Evolutionary conservation across 352 stramenopile species (phyloP).

Genomic region (Phytophthora aleatoria): DNA sequence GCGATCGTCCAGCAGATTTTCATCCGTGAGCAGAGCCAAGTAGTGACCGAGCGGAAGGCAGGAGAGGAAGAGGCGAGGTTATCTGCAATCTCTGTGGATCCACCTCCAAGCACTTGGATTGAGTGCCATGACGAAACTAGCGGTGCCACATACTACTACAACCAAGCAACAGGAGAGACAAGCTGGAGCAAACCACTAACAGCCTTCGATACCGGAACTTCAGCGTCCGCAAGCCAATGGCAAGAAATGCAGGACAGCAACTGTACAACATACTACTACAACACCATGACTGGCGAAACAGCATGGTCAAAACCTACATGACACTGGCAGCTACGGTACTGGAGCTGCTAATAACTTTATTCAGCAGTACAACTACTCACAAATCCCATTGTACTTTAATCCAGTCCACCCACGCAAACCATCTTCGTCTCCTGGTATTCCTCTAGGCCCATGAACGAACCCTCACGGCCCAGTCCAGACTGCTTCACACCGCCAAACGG

Average conservation of each 20-base stretch:
- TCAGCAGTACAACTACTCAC: constrained; percentile 7
- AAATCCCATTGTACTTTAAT: constrained; percentile 21
- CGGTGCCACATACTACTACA: constrained; percentile 54
- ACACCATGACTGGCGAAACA: constrained; percentile 40
- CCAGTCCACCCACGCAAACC: constrained; percentile 82
- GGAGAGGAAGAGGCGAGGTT: constrained; percentile 11
- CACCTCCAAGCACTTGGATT: constrained; percentile 21
- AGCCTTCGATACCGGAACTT: neutral
- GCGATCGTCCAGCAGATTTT: constrained; percentile 75
- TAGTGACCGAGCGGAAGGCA: constrained; percentile 28
- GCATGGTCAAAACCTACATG: constrained; percentile 29
- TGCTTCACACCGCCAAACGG: constrained; percentile 91
- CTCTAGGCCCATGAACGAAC: constrained; percentile 86
- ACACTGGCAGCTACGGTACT: neutral
- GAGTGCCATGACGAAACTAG: constrained; percentile 39
- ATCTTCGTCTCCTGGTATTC: constrained; percentile 99
- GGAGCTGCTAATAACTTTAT: constrained; percentile 30
- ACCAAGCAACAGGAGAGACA: constrained; percentile 44
- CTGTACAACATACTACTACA: constrained; percentile 51
- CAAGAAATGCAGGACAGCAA: constrained; percentile 27
- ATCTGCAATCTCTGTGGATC: neutral
- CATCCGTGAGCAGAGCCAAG: constrained; percentile 64
- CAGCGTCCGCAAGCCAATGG: constrained; percentile 14
- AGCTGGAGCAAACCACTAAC: constrained; percentile 39
- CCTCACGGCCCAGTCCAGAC: constrained; percentile 90